Evolutionary conservation across 23 red algal genomes (phyloP).

Genomic region (Chondrus crispus): DNA sequence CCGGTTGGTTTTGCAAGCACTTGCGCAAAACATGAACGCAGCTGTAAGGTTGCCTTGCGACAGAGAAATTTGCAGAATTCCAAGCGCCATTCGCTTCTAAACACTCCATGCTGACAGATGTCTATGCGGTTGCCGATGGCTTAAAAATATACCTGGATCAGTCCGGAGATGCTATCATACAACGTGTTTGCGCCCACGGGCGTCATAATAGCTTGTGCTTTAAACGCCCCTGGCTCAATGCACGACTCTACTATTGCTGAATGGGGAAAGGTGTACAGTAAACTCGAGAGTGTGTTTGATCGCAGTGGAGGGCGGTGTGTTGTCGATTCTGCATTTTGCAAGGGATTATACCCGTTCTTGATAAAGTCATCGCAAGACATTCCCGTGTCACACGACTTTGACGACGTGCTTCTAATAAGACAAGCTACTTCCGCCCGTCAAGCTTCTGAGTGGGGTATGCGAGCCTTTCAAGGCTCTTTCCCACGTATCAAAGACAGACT

Average conservation of each 20-base stretch:
- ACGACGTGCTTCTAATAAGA: background rate
- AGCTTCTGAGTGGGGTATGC: background rate
- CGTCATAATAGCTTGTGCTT: background rate
- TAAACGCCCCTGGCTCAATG: conserved; percentile 3
- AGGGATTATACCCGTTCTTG: background rate
- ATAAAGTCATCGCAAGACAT: background rate
- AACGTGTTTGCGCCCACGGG: background rate
- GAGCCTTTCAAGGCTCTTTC: background rate
- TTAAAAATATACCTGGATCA: no score
- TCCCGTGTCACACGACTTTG: background rate
- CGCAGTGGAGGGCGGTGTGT: background rate
- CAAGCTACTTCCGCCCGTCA: background rate
- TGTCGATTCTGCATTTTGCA: background rate
- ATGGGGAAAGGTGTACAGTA: background rate
- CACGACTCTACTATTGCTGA: background rate
- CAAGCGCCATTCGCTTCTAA: background rate
- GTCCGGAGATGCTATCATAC: no score
- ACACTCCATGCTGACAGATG: background rate
- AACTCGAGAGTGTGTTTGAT: background rate
- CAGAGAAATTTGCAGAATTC: background rate
- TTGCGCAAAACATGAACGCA: no score
- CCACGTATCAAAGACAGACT: background rate
- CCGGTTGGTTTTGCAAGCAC: no score
- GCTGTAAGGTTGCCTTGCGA: no score
- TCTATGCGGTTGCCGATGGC: background rate